Conservation (phyloP, 1,284 basidiomycete genomes). For the Waitea zeae region DNA sequence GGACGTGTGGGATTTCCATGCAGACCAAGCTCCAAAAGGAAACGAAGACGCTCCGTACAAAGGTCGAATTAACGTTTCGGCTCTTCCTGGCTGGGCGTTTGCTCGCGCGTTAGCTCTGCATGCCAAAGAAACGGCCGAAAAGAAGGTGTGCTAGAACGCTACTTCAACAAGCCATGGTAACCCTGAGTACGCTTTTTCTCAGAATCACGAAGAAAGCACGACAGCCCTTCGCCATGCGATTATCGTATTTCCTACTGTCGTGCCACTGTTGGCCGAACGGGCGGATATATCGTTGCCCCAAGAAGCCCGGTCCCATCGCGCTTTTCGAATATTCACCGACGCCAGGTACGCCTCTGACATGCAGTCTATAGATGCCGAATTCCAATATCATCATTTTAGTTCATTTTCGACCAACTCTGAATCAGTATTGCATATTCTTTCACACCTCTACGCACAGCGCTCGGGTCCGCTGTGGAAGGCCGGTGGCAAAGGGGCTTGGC, state of each 20-base stretch:
- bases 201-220: slow-evolving; percentile 40
- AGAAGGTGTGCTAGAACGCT: slow-evolving; percentile 32
- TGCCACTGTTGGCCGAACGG: slow-evolving; percentile 72
- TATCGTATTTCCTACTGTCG: slow-evolving; percentile 59
- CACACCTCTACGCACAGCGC: slow-evolving; percentile 73
- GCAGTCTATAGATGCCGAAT: slow-evolving; percentile 4
- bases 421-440: slow-evolving; percentile 48
- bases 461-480: slow-evolving; percentile 66
- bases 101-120: slow-evolving; percentile 58
- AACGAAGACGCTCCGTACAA: slow-evolving; percentile 11
- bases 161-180: too few relatives aligned
- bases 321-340: slow-evolving; percentile 57
- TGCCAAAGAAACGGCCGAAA: slow-evolving; percentile 32
- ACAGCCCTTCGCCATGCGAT: slow-evolving; percentile 58
- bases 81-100: slow-evolving; percentile 71
- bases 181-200: too few relatives aligned
- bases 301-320: slow-evolving; percentile 35
- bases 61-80: slow-evolving; percentile 30
- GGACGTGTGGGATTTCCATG: slow-evolving; percentile 38
- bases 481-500: slow-evolving; percentile 43
- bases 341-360: slow-evolving; percentile 25
- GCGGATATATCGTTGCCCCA: slow-evolving; percentile 50
- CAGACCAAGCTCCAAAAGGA: slow-evolving; percentile 10
- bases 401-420: slow-evolving; percentile 15
- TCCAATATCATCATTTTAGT: slow-evolving; percentile 13